These are phyloP conservation scores for Lagenidium giganteum DNA, from an alignment of 352 stramenopile genomes.

Conservation along the genomic window DNA sequence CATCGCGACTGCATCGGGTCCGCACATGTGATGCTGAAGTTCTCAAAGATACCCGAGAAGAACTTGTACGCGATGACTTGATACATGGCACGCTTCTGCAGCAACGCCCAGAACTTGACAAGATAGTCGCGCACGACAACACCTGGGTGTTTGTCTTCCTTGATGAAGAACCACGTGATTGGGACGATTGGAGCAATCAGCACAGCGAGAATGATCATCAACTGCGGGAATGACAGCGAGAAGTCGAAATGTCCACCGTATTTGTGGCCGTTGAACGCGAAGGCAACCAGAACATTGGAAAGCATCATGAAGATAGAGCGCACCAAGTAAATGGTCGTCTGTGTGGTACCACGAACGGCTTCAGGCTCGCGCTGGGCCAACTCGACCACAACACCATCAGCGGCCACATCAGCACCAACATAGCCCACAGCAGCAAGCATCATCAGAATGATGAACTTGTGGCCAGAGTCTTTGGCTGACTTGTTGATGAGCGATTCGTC, in stretches of 20 bases:
- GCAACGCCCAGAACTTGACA: constrained; percentile 19
- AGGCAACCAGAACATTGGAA: constrained; percentile 29
- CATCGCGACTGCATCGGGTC: constrained; percentile 26
- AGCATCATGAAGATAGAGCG: constrained; percentile 36
- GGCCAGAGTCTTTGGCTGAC: too few species aligned
- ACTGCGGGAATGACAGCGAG: constrained; percentile 29
- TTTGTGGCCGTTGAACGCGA: constrained; percentile 41
- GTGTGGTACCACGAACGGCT: constrained; percentile 16
- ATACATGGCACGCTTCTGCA: constrained; percentile 26
- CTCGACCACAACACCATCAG: constrained; percentile 20
- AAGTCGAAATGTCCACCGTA: constrained; percentile 47
- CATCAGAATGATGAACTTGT: too few species aligned
- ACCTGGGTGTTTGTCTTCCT: constrained; percentile 33
- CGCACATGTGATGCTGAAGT: constrained; percentile 30
- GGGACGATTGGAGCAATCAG: constrained; percentile 28
- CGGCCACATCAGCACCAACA: constrained; percentile 15
- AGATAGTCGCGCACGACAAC: constrained; percentile 29
- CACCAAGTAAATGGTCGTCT: constrained; percentile 16
- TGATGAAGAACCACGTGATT: constrained; percentile 44
- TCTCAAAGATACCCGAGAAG: constrained; percentile 29
- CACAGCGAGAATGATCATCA: constrained; percentile 42
- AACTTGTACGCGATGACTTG: constrained; percentile 35
- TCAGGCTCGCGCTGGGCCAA: constrained; percentile 21
- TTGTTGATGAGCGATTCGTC: too few species aligned
- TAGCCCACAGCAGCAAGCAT: constrained; percentile 12